Percentiles rank a stretch among this genome's conserved stretches.
Conservation (phyloP, 2,329 filamentous ascomycete genomes). For the Penicillium sp. region DNA sequence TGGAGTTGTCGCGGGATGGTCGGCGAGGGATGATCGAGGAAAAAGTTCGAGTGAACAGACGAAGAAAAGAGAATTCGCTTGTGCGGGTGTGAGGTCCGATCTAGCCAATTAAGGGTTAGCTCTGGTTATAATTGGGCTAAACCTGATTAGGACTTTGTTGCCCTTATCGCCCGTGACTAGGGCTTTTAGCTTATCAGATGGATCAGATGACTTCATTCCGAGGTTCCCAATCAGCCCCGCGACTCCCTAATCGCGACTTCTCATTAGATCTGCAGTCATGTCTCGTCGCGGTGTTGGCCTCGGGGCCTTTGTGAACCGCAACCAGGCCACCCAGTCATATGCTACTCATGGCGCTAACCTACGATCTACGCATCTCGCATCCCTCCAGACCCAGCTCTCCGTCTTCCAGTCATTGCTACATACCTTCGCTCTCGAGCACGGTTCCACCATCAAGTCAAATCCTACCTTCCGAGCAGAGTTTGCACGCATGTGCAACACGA, state of each 20-base stretch:
- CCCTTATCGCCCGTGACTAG: slow-evolving; percentile 22
- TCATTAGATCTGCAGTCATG: slow-evolving; percentile 28
- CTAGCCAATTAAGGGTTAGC: slow-evolving; percentile 23
- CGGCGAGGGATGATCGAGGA: slow-evolving; percentile 33
- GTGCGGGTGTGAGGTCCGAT: slow-evolving; percentile 27
- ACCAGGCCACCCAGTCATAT: slow-evolving; percentile 81
- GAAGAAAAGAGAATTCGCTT: slow-evolving; percentile 28
- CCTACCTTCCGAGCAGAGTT: slow-evolving; percentile 95
- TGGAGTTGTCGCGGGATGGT: slow-evolving; percentile 38
- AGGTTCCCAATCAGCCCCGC: not conserved
- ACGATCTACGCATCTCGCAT: slow-evolving; percentile 76
- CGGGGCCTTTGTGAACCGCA: slow-evolving; percentile 80
- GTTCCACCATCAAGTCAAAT: slow-evolving; percentile 91
- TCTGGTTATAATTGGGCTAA: not conserved
- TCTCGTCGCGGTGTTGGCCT: slow-evolving; percentile 69
- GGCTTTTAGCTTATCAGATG: slow-evolving; percentile 19
- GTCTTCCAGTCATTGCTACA: slow-evolving; percentile 94
- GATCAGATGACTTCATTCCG: slow-evolving; percentile 23
- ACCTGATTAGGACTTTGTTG: not conserved
- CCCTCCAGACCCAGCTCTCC: slow-evolving; percentile 85
- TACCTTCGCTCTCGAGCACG: slow-evolving; percentile 91
- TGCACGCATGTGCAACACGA: slow-evolving; percentile 95
- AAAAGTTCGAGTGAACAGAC: slow-evolving; percentile 24
- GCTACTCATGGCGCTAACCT: slow-evolving; percentile 82
- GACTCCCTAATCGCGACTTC: not conserved